Evolutionary conservation across 257 asterid genomes (phyloP), one percentile per base, ranked within the genome.

Genomic region (Fraxinus anomala): DNA sequence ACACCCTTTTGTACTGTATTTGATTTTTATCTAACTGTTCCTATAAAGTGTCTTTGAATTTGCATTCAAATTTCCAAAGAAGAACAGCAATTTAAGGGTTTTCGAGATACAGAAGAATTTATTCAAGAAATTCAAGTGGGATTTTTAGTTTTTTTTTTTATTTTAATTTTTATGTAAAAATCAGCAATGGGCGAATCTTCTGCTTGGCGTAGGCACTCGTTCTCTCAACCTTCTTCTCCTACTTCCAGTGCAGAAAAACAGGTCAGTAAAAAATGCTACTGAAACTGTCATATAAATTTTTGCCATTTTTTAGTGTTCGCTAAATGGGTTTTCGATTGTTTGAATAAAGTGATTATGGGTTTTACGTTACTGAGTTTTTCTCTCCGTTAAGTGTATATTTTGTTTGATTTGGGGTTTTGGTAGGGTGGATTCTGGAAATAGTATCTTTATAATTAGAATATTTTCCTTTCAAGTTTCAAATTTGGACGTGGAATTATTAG

Each of bases 161-260:
- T 49, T 12, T 6, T 4, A 5, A 5, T 34, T 34, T 36, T 36
- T 51, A 40, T 67, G n/a, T 34, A 69, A 17, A 36, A 68, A 76
- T 68, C 78, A 77, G 47, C 69, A 51, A 89, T 92, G 96, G 92
- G 79, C 81, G 97, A 91, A 76, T 84, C 96, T 76, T 81, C 94
- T 33, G 84, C 88, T 59, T 87, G 89, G 77, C 87, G 89, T 54
- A 73, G 77, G 76, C 88, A 88, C 68, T 85, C 97, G 37, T 79
- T 86, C 75, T 88, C 94, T 61, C 89, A 86, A 36, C 88, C 54
- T 44, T 44, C 87, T 82, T 87, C 92, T 81, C 86, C 90, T 33
- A 72, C 84, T 70, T 79, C 83, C 16, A 68, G 69, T 42, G 92
- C 86, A 49, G 83, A 79, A 47, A 72, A 75, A 80, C 83, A 80